Evolutionary conservation across 495 filamentous ascomycete genomes (phyloP).

Genomic region (Neurospora sp.): DNA sequence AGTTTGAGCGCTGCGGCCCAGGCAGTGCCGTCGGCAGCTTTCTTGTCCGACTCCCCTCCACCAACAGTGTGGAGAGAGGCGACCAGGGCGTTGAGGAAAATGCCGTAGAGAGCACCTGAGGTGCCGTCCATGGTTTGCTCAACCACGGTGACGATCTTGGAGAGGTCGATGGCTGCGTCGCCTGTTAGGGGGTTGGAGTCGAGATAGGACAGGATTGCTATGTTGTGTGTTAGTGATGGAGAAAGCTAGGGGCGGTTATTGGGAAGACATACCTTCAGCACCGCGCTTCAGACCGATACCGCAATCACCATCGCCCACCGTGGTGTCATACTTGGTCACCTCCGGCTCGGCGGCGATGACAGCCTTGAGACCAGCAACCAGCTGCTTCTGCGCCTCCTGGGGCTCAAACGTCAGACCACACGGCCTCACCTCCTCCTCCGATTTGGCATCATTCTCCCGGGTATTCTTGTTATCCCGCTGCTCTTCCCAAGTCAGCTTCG

Average conservation of each 20-base stretch:
- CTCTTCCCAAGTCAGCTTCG: constrained; percentile 48
- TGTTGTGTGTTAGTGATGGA: constrained; percentile 2
- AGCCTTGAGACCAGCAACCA: constrained; percentile 57
- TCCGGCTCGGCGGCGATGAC: constrained; percentile 72
- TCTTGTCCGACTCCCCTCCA: constrained; percentile 19
- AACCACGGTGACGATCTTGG: constrained; percentile 70
- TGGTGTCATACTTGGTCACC: constrained; percentile 80
- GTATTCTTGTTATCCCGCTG: constrained; percentile 30
- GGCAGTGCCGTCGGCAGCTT: constrained; percentile 23
- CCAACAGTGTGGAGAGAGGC: constrained; percentile 50
- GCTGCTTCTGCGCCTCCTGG: constrained; percentile 41
- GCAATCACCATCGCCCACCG: constrained; percentile 94
- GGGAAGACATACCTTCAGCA: constrained; percentile 55
- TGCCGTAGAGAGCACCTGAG: constrained; percentile 88
- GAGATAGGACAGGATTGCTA: constrained; percentile 61
- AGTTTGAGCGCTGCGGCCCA: constrained; percentile 69
- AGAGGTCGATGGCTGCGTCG: constrained; percentile 63
- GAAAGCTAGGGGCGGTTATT: background rate
- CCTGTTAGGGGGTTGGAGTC: constrained; percentile 43
- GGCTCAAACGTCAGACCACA: constrained; percentile 56
- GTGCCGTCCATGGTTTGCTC: constrained; percentile 93
- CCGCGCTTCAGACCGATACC: constrained; percentile 83
- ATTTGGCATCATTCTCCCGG: constrained; percentile 26
- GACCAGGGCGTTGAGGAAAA: constrained; percentile 87
- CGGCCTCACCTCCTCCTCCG: constrained; percentile 41